These are phyloP conservation scores for Stachybotrys echinatus DNA, from an alignment of 2,329 filamentous ascomycete genomes.

Conservation along the genomic window DNA sequence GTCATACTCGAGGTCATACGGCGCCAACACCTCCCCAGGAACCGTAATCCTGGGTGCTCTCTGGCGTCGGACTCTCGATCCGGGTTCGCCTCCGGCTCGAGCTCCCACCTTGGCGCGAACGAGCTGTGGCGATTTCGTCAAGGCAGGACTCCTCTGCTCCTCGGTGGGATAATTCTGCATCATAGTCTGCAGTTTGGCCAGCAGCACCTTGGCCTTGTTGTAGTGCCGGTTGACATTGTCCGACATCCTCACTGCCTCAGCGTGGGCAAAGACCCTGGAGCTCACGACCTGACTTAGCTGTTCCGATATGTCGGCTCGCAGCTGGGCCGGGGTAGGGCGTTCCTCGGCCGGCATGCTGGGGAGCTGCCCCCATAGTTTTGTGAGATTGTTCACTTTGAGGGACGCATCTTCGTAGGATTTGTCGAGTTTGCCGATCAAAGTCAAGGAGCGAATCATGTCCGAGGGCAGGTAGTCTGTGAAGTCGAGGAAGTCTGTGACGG, in stretches of 20 bases:
- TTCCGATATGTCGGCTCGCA: slow-evolving; percentile 57
- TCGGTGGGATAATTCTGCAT: slow-evolving; percentile 54
- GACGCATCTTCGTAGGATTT: slow-evolving; percentile 52
- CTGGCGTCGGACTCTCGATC: slow-evolving; percentile 39
- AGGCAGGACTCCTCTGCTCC: slow-evolving; percentile 46
- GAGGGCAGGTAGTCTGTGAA: slow-evolving; percentile 65
- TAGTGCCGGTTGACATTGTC: slow-evolving; percentile 60
- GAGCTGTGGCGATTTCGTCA: slow-evolving; percentile 48
- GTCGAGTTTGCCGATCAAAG: slow-evolving; percentile 61
- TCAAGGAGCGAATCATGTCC: slow-evolving; percentile 61
- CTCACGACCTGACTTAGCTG: slow-evolving; percentile 48
- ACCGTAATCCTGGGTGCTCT: slow-evolving; percentile 56
- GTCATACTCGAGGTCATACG: slow-evolving; percentile 60
- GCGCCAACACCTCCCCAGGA: slow-evolving; percentile 60
- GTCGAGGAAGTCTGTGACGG: slow-evolving; percentile 66
- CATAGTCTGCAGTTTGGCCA: slow-evolving; percentile 55
- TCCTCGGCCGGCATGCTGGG: slow-evolving; percentile 41
- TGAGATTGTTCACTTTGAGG: slow-evolving; percentile 48
- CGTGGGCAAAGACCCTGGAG: slow-evolving; percentile 53
- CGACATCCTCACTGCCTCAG: slow-evolving; percentile 58
- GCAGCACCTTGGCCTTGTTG: slow-evolving; percentile 52
- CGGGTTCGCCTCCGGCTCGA: slow-evolving; percentile 36
- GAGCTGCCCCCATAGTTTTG: slow-evolving; percentile 50
- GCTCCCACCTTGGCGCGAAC: slow-evolving; percentile 42
- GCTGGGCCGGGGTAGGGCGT: slow-evolving; percentile 40